Evolutionary conservation across 2,329 filamentous ascomycete species (phyloP).

Genomic region (Nigrograna mackinnonii): DNA sequence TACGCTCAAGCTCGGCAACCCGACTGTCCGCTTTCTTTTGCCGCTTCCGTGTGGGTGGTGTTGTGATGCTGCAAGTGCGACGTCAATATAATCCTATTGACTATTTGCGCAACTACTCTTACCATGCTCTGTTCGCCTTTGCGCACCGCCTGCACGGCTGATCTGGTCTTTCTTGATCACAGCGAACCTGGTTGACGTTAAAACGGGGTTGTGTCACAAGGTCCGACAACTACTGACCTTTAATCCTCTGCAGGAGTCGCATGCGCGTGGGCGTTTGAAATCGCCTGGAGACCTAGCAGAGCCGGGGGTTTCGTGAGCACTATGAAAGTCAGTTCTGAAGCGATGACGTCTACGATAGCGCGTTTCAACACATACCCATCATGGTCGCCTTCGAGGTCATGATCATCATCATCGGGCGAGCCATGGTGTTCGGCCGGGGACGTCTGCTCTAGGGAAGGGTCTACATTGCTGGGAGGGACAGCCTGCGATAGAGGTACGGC

Average conservation of each 20-base stretch:
- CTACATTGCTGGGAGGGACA: constrained; percentile 22
- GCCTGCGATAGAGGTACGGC: constrained; percentile 18
- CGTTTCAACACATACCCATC: constrained; percentile 25
- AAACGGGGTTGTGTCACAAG: constrained; percentile 1
- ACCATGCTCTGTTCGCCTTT: constrained; percentile 77
- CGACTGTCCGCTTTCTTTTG: constrained; percentile 91
- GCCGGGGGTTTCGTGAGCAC: constrained; percentile 28
- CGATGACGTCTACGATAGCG: not conserved
- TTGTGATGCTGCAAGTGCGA: constrained; percentile 47
- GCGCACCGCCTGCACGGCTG: constrained; percentile 68
- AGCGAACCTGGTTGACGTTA: constrained; percentile 64
- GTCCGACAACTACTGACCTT: constrained; percentile 24
- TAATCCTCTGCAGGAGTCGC: constrained; percentile 51
- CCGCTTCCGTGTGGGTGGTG: constrained; percentile 73
- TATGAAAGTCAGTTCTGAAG: constrained; percentile 9
- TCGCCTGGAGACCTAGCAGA: constrained; percentile 39
- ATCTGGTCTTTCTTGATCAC: constrained; percentile 73
- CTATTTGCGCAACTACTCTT: too few relatives aligned
- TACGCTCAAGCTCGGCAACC: constrained; percentile 88
- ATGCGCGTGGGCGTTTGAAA: constrained; percentile 51
- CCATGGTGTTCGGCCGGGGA: constrained; percentile 24
- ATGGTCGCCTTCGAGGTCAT: constrained; percentile 31
- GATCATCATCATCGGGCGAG: constrained; percentile 30
- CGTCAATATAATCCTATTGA: not conserved
- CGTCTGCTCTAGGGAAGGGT: constrained; percentile 36